phyloP scores from a whole-genome alignment of 257 asterid genomes.

The Catharanthus roseus region DNA sequence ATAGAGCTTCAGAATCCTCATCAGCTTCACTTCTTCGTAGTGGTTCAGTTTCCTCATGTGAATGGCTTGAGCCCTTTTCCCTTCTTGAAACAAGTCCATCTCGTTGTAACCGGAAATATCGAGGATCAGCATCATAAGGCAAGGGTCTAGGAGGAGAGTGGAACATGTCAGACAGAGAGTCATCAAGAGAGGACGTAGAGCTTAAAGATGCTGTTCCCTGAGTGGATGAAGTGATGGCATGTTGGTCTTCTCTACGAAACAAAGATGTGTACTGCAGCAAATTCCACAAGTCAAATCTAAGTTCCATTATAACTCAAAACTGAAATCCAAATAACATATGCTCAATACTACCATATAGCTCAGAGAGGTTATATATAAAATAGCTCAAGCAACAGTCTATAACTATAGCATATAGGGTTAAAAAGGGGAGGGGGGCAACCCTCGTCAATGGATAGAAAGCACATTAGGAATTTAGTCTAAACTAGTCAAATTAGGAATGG shows the following conservation, averaged over 20 bases:
- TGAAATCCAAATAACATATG: neutral
- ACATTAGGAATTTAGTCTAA: neutral
- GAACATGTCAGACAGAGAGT: constrained; percentile 68
- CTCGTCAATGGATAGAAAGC: neutral
- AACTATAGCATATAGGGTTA: neutral
- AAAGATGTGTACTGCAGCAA: constrained; percentile 62
- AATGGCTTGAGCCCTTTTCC: constrained; percentile 81
- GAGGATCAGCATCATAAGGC: constrained; percentile 84
- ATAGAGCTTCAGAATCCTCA: constrained; percentile 53
- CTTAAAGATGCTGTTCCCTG: constrained; percentile 54
- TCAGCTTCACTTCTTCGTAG: constrained; percentile 56
- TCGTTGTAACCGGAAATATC: constrained; percentile 58
- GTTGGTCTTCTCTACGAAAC: constrained; percentile 63
- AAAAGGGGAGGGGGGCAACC: neutral
- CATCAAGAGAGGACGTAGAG: constrained; percentile 57
- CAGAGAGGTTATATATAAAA: neutral
- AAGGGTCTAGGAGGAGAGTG: constrained; percentile 93
- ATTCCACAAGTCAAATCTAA: constrained; percentile 22
- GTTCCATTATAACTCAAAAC: neutral
- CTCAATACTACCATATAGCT: neutral
- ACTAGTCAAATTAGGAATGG: neutral
- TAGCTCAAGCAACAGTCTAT: neutral
- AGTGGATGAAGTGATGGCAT: constrained; percentile 45
- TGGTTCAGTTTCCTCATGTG: constrained; percentile 71
- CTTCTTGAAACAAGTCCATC: constrained; percentile 68